Base-by-base conservation (phyloP, 352 stramenopile genomes). In the Phytophthora multivora region DNA sequence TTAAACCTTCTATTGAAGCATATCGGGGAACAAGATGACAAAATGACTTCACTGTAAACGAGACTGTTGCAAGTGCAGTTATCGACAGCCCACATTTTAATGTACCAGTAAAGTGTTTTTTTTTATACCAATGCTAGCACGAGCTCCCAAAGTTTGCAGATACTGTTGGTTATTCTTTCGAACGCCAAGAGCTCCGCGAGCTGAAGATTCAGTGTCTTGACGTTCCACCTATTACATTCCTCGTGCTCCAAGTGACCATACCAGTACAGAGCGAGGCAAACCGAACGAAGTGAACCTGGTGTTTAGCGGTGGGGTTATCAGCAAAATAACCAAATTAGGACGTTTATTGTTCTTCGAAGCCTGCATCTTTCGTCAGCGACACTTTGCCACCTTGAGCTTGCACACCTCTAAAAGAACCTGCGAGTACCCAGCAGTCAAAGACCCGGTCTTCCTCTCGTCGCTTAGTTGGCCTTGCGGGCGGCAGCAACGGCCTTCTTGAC, bases 401-500 rank as follows among this genome's bases (percentile, higher is more conserved):
- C 12, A 33, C 10, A 33, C 10, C 31, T 5, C 40, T 36, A 21
- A 8, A 42, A 53, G 11, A 50, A 59, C 33, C 28, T 41, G 33
- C 21, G 18, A 54, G 51, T 48, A 58, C 41, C 46, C 58, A 49
- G 16, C 19, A 39, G 55, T 48, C 42, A 50, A 19, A 13, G 19
- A 46, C 30, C 15, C 40, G 35, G 21, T 23, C 10, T 7, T 30
- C 51, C 52, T 58, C 45, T 59, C 16, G 39, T 46, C 35, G 43
- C 53, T 73, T 84, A 86, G 77, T 88, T 88, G 54, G 54, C 54
- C 83, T 96, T 96, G 75, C 85, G 86, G 49, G 78, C 62, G 13
- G 83, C 82, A 48, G 87, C 87, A 41, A 92, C 59, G 36, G 83
- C 69, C 80, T 98, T 97, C 76, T 96, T 97, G 76, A 99, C 90